Evolutionary conservation across 2,329 filamentous ascomycete species (phyloP).

Genomic region (Aspergillus ibericus): DNA sequence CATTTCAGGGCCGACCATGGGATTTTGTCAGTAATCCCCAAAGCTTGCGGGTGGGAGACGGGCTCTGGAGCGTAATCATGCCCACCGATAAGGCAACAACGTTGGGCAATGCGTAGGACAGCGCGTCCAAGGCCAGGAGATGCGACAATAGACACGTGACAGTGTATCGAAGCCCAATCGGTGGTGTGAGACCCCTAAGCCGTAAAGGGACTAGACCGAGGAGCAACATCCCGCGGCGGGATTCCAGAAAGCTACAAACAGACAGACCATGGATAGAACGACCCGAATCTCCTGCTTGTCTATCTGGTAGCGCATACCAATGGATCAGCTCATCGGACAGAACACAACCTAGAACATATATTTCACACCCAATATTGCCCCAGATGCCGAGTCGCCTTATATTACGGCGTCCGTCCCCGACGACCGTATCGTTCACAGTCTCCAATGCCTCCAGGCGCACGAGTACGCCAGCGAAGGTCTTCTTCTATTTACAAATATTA

Average conservation of each 20-base stretch:
- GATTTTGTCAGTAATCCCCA: neutral
- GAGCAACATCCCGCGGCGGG: neutral
- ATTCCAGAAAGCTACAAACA: neutral
- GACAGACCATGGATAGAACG: neutral
- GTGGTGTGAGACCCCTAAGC: constrained; percentile 2
- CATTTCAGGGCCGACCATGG: neutral
- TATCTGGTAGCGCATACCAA: neutral
- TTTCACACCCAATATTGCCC: neutral
- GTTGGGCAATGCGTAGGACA: constrained; percentile 20
- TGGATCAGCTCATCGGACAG: too few species aligned
- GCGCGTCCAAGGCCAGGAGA: constrained; percentile 13
- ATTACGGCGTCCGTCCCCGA: constrained; percentile 65
- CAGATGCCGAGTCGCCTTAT: constrained; percentile 60
- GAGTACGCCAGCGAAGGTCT: constrained; percentile 48
- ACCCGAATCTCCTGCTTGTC: neutral
- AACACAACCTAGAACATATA: neutral
- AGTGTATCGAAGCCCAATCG: constrained; percentile 10
- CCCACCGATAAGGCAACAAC: constrained; percentile 7
- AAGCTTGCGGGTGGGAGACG: constrained; percentile 6
- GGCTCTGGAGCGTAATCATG: constrained; percentile 41
- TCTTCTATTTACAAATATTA: constrained; percentile 47
- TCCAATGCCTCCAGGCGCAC: constrained; percentile 67
- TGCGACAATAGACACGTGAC: constrained; percentile 27
- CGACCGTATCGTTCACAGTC: constrained; percentile 89
- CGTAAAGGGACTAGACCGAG: constrained; percentile 10